Percentiles rank a stretch among this genome's conserved stretches.
Conservation (phyloP, 148 eudicot genomes). For the Spergularia bocconei region DNA sequence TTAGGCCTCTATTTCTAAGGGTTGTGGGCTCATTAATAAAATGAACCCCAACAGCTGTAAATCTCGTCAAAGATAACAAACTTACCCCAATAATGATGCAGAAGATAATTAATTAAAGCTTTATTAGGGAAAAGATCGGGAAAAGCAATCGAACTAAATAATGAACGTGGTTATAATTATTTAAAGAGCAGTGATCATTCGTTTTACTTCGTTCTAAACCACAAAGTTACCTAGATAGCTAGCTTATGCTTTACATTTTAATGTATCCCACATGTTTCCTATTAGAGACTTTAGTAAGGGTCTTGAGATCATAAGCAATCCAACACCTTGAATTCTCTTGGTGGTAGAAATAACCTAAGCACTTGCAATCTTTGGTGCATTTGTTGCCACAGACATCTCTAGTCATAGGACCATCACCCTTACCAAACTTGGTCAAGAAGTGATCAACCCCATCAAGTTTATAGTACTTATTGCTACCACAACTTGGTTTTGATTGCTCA, state of each 20-base stretch:
- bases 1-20: too few relatives aligned
- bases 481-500: conserved; percentile 27
- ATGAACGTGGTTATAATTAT: too few relatives aligned
- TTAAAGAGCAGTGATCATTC: too few relatives aligned
- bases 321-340: conserved; percentile 51
- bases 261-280: conserved; percentile 22
- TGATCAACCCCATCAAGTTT: conserved; percentile 59
- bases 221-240: too few relatives aligned
- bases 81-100: too few relatives aligned
- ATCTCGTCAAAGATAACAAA: too few relatives aligned
- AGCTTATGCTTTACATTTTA: conserved; percentile 1
- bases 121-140: too few relatives aligned
- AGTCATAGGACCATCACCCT: conserved; percentile 46
- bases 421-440: conserved; percentile 40
- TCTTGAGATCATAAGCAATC: conserved; percentile 59
- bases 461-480: conserved; percentile 35
- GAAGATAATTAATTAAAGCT: too few relatives aligned
- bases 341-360: conserved; percentile 61
- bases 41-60: too few relatives aligned
- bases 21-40: too few relatives aligned
- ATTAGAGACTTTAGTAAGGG: conserved; percentile 35
- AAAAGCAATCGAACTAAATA: too few relatives aligned
- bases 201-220: too few relatives aligned
- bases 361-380: conserved; percentile 61
- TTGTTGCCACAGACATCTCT: conserved; percentile 35